Evolutionary conservation across 768 basidiomycete species (phyloP), one percentile per base, ranked within the genome.

Genomic region (Crucibulum laeve): DNA sequence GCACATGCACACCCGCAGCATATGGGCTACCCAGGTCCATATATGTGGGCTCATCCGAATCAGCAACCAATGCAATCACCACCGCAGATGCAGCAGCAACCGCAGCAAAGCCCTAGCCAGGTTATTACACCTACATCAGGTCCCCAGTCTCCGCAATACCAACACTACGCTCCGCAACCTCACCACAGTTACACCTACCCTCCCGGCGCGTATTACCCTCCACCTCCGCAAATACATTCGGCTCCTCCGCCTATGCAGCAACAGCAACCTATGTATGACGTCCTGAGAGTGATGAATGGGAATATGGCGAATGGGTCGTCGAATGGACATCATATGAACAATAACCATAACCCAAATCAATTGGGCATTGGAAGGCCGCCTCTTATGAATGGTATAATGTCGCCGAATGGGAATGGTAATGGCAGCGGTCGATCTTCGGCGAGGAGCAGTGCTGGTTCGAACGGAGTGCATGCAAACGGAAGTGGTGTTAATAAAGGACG

Each of bases 41-140:
- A 70, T 46, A 56, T 52, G n/a, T 69, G 71, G 64, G 23, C 65
- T 45, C 71, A 59, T 38, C 60, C 55, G 6, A 54, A 53, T 35
- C 62, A 58, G 11, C 62, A 48, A 10, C 51, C 60, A 11, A 44
- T 65, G 40, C 65, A 62, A 43, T 57, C 66, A 7, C 59, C 65
- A 22, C 64, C 60, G 38, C 63, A 56, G 38, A 56, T 62, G 44
- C 56, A 61, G 15, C 58, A 57, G n/a, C 59, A 53, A 17, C 53
- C 60, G 21, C 62, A 60, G 33, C 59, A 59, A 51, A 56, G 55
- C 46, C 42, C 49, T 24, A 54, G 25, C 28, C 52, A 45, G 17
- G 53, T 22, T 54, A 57, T 24, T 46, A 41, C 18, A 53, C 55
- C 36, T 54, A 51, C 22, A 44, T 53, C n/a, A 45, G 48, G 4